Base-by-base conservation (phyloP, 2,329 filamentous ascomycete species). In the Davidsoniella virescens region DNA sequence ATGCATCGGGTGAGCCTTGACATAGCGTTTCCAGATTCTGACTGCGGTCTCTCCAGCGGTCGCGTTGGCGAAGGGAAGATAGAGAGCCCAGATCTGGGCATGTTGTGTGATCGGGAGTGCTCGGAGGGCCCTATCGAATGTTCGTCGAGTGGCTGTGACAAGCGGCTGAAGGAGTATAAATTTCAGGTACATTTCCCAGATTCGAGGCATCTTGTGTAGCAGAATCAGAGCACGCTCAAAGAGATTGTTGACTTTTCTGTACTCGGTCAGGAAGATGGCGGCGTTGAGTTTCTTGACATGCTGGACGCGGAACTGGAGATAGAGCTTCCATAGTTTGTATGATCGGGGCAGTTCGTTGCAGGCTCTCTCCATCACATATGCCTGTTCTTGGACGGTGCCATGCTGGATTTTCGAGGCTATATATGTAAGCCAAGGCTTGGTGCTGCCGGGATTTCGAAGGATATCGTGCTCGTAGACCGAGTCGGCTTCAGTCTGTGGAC, bases 261-360 rank as follows among this genome's bases (percentile, higher is more conserved):
- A 96, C 61, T 98, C 88, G 53, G 76, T 69, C 48, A 78, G 78
- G 63, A 84, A 87, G 52, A 80, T 74, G 51, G 85, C 84, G 10
- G 90, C 80, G 63, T 94, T 96, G 57, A 90, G 78, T 61, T 81
- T 83, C 54, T 78, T 72, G 54, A 94, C 72, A 65, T 94, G 87
- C 58, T 83, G 84, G 51, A 77, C 80, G 59, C 92, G 79, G 57
- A 96, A 83, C 56, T 80, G 76, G 56, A 98, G 78, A 65, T 96
- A 98, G 78, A 94, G 80, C 68, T 94, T 96, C 92, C 92, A 98
- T 45, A 98, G 72, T 69, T 98, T 98, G 70, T 94, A 98, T 25
- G 90, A 96, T 57, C 92, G 78, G 46, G 92, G 92, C 43, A 98
- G 75, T 59, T 93, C 84, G 55, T 77, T 72, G 65, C 90, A 95